Percentiles rank a stretch among this genome's conserved stretches.
Evolutionary conservation across 176 grass and related monocot species (phyloP).

Genomic region (Aegilops bicornis): DNA sequence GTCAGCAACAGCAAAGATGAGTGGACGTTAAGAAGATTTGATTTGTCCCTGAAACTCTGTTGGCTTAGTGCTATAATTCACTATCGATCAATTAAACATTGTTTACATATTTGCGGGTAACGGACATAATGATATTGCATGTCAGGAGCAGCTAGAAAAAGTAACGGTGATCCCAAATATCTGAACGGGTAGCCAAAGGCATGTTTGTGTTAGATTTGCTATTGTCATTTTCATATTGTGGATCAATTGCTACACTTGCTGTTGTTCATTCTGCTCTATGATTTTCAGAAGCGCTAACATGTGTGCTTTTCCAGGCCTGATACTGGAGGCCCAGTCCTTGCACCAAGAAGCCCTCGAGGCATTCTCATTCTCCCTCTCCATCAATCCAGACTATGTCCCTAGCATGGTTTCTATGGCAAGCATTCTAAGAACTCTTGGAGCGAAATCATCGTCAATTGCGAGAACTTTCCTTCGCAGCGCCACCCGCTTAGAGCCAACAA

Average conservation of each 20-base stretch:
- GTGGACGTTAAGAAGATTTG: not conserved
- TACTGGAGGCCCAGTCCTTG: conserved; percentile 74
- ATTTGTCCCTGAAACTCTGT: not conserved
- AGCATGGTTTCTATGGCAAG: conserved; percentile 82
- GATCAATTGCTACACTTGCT: not conserved
- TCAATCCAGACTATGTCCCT: conserved; percentile 77
- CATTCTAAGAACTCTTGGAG: conserved; percentile 66
- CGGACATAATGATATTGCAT: not conserved
- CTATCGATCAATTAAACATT: not conserved
- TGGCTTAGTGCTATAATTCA: not conserved
- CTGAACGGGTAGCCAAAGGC: not conserved
- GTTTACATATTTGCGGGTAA: not conserved
- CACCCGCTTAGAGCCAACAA: conserved; percentile 67
- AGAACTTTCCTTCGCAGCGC: conserved; percentile 76
- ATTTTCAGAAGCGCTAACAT: conserved; percentile 11
- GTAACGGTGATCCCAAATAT: not conserved
- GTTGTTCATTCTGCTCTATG: not conserved
- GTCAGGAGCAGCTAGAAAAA: not conserved
- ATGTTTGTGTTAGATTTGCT: not conserved
- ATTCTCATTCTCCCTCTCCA: conserved; percentile 73
- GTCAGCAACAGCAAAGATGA: not conserved
- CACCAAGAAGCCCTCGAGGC: conserved; percentile 71
- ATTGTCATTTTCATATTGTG: not conserved
- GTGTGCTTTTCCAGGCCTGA: conserved; percentile 49
- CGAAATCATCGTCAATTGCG: conserved; percentile 50